Base-by-base conservation (phyloP, 164 flowering plant genomes). In the Cinnamomum chago region DNA sequence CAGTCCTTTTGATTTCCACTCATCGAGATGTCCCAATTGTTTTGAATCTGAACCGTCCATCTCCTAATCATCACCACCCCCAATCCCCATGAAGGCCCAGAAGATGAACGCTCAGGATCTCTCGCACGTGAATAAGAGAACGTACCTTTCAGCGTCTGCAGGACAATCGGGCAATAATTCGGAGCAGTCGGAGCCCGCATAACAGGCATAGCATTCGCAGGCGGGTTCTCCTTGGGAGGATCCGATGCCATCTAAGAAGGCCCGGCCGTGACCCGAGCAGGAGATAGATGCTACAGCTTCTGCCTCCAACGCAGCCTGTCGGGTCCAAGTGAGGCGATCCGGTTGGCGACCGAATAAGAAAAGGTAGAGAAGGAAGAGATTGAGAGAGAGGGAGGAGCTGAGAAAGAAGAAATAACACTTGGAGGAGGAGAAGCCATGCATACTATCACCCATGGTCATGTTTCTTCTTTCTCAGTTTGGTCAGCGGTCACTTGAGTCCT, bases 251-350 rank as follows among this genome's bases (percentile, higher is more conserved):
- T 71, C 65, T 17, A 55, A 18, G 64, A 71, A 71, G 33, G 73
- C 73, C 1, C 73, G 62, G 35, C 65, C 73, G 25, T 71, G 73
- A 33, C 73, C 73, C 7, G 65, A 71, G 73, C 73, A 71, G 24
- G 73, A 14, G 9, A 55, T 14, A 52, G 62, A 52, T 24, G 73
- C 73, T 14, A 58, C 64, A 20, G 24, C 64, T 55, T 71, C 73
- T 9, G 73, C 73, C 33, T 71, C 73, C 23, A 40, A 17, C 5
- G 73, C 65, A 12, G 73, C 67, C 35, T 60, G n/a, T 62, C 17
- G 17, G 50, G 25, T 72, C 74, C 74, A 64, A 14, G 75, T 73
- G 35, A 71, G 73, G 5, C 23, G 67, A 47, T 55, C 50, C 5
- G 35, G 6, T 25, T 71, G 64, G 17, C 65, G 65, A 20, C 65